These are phyloP conservation scores for Boletus reticulatus DNA, from an alignment of 768 basidiomycete genomes.

Conservation along the genomic window DNA sequence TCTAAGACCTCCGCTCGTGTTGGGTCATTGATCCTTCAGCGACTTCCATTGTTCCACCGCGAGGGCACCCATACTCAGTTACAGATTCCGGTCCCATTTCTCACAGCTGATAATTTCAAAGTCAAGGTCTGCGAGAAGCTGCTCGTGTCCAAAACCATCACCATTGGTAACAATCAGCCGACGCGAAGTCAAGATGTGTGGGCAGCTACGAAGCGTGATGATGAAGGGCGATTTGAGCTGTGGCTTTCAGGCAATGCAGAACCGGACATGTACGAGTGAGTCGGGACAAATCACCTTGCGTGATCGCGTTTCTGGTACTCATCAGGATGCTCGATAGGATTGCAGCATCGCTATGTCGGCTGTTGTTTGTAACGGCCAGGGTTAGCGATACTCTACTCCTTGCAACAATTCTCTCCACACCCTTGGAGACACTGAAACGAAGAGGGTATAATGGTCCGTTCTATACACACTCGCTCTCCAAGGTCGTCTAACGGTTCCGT, in stretches of 20 bases:
- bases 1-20: slow-evolving; percentile 47
- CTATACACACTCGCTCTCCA: neutral
- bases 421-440: slow-evolving; percentile 40
- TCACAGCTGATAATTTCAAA: slow-evolving; percentile 56
- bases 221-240: slow-evolving; percentile 57
- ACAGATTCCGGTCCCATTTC: slow-evolving; percentile 55
- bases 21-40: slow-evolving; percentile 63
- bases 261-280: slow-evolving; percentile 88
- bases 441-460: neutral
- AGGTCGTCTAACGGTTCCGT: neutral
- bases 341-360: slow-evolving; percentile 72
- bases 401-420: slow-evolving; percentile 77
- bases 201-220: slow-evolving; percentile 54
- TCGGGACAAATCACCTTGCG: slow-evolving; percentile 8
- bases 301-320: neutral
- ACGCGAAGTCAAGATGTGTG: slow-evolving; percentile 61
- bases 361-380: slow-evolving; percentile 71
- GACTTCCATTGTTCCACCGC: slow-evolving; percentile 65
- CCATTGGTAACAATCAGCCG: slow-evolving; percentile 45
- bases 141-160: slow-evolving; percentile 54
- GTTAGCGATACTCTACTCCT: slow-evolving; percentile 62
- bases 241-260: slow-evolving; percentile 69
- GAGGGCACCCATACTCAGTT: slow-evolving; percentile 62
- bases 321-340: slow-evolving; percentile 46
- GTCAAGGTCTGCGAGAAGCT: slow-evolving; percentile 63